phyloP scores from a whole-genome alignment of 1,139 yeast species.

The Suzukiozyma palmioleophila region DNA sequence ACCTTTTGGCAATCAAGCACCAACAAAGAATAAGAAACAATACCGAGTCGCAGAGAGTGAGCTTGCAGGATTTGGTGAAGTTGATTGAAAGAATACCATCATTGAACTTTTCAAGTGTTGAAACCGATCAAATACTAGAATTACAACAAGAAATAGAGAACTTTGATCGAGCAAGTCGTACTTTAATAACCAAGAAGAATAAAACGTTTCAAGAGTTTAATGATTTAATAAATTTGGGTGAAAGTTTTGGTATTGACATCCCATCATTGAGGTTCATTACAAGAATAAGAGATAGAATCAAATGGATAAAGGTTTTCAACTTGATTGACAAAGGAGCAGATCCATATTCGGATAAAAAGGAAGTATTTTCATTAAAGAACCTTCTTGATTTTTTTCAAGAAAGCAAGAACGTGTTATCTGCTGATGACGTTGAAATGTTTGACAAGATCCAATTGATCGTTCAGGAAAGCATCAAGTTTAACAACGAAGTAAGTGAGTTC shows the following conservation, averaged over 20 bases:
- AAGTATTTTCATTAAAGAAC: constrained; percentile 33
- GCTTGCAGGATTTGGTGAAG: constrained; percentile 18
- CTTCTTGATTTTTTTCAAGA: constrained; percentile 32
- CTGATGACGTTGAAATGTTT: constrained; percentile 21
- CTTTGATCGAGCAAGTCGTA: constrained; percentile 48
- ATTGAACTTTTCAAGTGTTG: constrained; percentile 51
- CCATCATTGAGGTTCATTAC: constrained; percentile 48
- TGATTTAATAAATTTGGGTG: constrained; percentile 50
- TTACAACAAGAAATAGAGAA: constrained; percentile 50
- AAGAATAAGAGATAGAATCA: constrained; percentile 42
- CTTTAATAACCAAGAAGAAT: constrained; percentile 25
- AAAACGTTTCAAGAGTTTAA: constrained; percentile 36
- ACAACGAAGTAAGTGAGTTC: constrained; percentile 23
- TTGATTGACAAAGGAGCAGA: constrained; percentile 37
- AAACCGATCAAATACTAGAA: constrained; percentile 56
- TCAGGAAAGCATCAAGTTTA: constrained; percentile 24
- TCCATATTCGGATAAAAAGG: constrained; percentile 35
- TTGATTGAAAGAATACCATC: constrained; percentile 46
- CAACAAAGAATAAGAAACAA: constrained; percentile 44
- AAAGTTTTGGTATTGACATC: constrained; percentile 53
- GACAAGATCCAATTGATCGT: constrained; percentile 23
- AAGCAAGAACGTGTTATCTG: constrained; percentile 37
- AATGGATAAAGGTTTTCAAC: constrained; percentile 44
- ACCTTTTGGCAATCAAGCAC: constrained; percentile 45
- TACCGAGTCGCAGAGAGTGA: constrained; percentile 12